These are phyloP conservation scores for Narthecium ossifragum DNA, from an alignment of 106 monocot genomes.

Conservation along the genomic window DNA sequence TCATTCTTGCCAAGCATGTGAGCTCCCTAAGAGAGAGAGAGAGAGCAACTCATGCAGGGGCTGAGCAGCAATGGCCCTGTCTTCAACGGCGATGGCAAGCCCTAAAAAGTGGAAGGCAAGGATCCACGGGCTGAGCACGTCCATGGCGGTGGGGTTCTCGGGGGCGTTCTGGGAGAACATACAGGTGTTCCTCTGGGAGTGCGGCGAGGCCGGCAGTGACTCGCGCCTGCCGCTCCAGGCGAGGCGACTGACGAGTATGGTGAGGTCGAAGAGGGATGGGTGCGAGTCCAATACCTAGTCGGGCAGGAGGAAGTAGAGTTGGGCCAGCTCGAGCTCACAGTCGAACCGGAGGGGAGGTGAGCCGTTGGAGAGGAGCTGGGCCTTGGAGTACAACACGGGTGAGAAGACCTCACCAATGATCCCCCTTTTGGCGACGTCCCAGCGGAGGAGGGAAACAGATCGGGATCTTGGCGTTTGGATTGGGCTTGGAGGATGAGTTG, in stretches of 20 bases:
- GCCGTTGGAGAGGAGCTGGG: conserved; percentile 31
- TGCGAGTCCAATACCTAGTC: conserved; percentile 42
- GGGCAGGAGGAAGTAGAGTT: conserved; percentile 75
- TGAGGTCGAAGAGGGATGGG: conserved; percentile 41
- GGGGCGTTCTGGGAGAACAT: conserved; percentile 93
- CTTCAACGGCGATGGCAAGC: conserved; percentile 13
- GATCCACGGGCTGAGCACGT: conserved; percentile 56
- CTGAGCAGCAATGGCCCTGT: background rate
- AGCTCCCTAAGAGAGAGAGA: background rate
- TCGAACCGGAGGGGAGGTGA: conserved; percentile 24
- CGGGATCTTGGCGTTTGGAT: conserved; percentile 3
- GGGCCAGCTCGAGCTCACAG: conserved; percentile 48
- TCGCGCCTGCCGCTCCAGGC: conserved; percentile 17
- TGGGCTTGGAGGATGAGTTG: conserved; percentile 7
- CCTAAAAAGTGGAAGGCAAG: conserved; percentile 16
- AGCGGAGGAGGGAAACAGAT: background rate
- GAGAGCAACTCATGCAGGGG: background rate
- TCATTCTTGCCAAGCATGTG: no score
- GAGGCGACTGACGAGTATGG: conserved; percentile 42
- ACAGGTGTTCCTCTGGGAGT: conserved; percentile 37
- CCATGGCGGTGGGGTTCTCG: conserved; percentile 43
- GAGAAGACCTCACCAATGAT: conserved; percentile 40
- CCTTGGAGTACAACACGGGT: conserved; percentile 50
- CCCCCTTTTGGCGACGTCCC: conserved; percentile 8
- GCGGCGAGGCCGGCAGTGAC: background rate